Conservation (phyloP, 768 basidiomycete species). For the Lentinula detonsa region DNA sequence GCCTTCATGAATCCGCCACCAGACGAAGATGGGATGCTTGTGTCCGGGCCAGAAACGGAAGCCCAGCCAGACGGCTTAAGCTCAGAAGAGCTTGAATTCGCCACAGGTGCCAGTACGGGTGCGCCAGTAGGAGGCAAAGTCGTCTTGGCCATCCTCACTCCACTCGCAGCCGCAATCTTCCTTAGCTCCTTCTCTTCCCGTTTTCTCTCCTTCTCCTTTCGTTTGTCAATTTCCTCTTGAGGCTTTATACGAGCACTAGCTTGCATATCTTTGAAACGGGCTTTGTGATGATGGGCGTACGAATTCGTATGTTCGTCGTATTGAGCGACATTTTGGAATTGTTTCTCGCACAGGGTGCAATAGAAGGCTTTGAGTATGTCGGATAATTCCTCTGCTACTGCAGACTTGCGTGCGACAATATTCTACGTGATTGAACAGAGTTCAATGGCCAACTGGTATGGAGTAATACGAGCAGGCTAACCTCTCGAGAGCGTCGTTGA, state of each 20-base stretch:
- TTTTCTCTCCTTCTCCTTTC: slow-evolving; percentile 82
- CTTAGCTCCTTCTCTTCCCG: slow-evolving; percentile 82
- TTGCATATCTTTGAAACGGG: slow-evolving; percentile 79
- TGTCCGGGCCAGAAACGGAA: slow-evolving; percentile 22
- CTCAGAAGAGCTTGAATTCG: slow-evolving; percentile 11
- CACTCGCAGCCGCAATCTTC: slow-evolving; percentile 78
- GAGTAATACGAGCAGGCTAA: slow-evolving; percentile 19
- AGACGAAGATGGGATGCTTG: slow-evolving; percentile 13
- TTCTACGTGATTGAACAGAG: slow-evolving; percentile 33
- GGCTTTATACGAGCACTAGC: slow-evolving; percentile 60
- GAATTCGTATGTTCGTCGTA: slow-evolving; percentile 90
- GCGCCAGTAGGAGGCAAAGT: slow-evolving; percentile 16
- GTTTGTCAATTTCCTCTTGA: slow-evolving; percentile 62
- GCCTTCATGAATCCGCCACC: slow-evolving; percentile 34
- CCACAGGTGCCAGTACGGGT: slow-evolving; percentile 11
- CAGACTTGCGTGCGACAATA: slow-evolving; percentile 55
- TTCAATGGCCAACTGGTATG: not conserved
- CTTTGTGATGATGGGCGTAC: slow-evolving; percentile 83
- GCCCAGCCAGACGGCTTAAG: slow-evolving; percentile 38
- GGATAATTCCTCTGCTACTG: slow-evolving; percentile 51
- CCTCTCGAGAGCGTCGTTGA: slow-evolving; percentile 70
- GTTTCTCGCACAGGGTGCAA: slow-evolving; percentile 80
- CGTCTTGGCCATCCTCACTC: slow-evolving; percentile 63
- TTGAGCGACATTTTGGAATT: slow-evolving; percentile 80
- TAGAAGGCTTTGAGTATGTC: slow-evolving; percentile 70